Base-by-base conservation (phyloP, 2,329 filamentous ascomycete species). In the Colletotrichum falcatum region DNA sequence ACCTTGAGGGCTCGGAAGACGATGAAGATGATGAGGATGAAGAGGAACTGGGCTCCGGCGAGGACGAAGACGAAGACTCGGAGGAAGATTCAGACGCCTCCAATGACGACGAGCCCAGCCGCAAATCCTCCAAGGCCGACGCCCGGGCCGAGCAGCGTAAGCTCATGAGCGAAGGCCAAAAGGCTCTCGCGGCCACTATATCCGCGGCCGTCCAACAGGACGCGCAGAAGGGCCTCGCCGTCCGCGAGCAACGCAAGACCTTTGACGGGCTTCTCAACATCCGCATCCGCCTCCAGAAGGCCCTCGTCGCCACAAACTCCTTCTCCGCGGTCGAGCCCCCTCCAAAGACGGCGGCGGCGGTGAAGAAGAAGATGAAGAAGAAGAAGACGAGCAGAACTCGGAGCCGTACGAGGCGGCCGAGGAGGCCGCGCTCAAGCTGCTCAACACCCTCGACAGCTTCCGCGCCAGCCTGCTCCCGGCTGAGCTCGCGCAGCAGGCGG, bases 271-370 rank as follows among this genome's bases (percentile, higher is more conserved):
- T 98, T 0, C 87, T 99, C 39, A 97, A 97, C 81, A 88, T 94
- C 18, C 91, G 96, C 26, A 98, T 99, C 77, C 93, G 95, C 71
- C 83, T 99, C 23, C 97, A 99, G 80, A 98, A 98, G 80, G 94
- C 93, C 1, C 83, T 99, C 18, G 88, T 96, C 20, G 91, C 93
- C 0, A 89, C 91, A 33, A 98, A 98, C 79, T 92, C 94, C 1
- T 85, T 97, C 49, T 80, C 86, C 20, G 78, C 83, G 1, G 74
- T 86, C 1, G 82, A 85, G 1, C 79, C 80, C 18, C 81, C 85
- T 1, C 80, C 80, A 20, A 46, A 44, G 4, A n/a, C n/a, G n/a
- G n/a, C n/a, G n/a, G n/a, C n/a, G 42, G n/a, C 5, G 42, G 20
- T 11, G 20, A 14, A 7, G 42, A 46, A 46, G 42, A 44, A 6